Percentiles rank a stretch among this genome's conserved stretches.
Conservation (phyloP, 108 stramenopile species). For the Nannochloropsis gaditana region DNA sequence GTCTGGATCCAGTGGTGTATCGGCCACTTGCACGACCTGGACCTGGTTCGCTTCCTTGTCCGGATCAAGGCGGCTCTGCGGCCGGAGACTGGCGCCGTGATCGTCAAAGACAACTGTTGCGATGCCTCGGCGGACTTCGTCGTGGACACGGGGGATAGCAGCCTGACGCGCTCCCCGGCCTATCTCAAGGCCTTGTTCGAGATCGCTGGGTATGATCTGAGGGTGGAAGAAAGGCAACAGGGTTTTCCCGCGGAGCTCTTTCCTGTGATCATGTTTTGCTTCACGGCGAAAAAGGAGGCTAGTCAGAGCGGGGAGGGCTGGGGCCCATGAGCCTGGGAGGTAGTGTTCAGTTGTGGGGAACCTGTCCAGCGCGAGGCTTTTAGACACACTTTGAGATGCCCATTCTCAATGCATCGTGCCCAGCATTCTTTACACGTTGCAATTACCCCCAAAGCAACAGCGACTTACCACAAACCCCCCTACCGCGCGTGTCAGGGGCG, state of each 20-base stretch:
- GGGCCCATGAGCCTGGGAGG: too few species aligned
- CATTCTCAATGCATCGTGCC: too few species aligned
- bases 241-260: constrained; percentile 78
- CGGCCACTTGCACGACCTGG: constrained; percentile 77
- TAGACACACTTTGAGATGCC: too few species aligned
- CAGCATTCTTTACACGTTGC: too few species aligned
- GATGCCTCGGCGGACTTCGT: constrained; percentile 62
- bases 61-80: constrained; percentile 60
- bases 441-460: too few species aligned
- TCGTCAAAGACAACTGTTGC: constrained; percentile 83
- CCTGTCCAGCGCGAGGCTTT: too few species aligned
- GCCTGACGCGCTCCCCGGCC: constrained; percentile 64
- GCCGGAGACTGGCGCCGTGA: constrained; percentile 62
- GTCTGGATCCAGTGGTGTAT: constrained; percentile 91
- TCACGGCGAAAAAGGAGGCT: constrained; percentile 30
- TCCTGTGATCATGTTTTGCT: constrained; percentile 75
- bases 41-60: constrained; percentile 68
- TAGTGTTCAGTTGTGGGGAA: too few species aligned
- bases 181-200: constrained; percentile 68
- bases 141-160: constrained; percentile 74
- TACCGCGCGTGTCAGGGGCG: too few species aligned
- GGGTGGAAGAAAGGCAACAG: constrained; percentile 58
- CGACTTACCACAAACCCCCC: too few species aligned
- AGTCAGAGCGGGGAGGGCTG: not conserved
- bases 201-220: constrained; percentile 64